Evolutionary conservation across 257 asterid genomes (phyloP).

Genomic region (Solanum appendiculatum): DNA sequence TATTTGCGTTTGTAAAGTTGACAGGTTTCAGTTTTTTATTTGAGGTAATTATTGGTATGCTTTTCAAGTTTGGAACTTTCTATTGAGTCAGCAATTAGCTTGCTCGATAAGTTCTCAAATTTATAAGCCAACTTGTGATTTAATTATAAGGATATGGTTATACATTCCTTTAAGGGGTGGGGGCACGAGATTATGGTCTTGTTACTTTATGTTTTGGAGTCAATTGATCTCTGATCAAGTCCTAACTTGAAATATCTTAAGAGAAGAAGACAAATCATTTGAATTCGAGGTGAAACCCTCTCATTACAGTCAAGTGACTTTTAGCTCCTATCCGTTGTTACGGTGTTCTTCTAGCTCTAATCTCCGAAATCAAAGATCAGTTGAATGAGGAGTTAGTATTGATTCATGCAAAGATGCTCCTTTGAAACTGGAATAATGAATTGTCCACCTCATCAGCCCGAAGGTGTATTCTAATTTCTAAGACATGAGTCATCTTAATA

Average conservation of each 20-base stretch:
- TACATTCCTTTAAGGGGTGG: neutral
- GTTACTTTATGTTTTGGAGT: neutral
- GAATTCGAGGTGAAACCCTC: neutral
- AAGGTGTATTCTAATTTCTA: neutral
- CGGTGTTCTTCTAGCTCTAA: neutral
- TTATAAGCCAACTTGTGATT: neutral
- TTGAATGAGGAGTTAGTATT: no score
- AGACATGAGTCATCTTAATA: neutral
- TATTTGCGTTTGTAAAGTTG: no score
- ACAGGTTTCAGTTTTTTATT: neutral
- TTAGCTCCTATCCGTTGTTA: neutral
- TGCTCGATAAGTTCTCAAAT: neutral
- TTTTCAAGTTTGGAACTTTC: neutral
- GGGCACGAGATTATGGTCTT: neutral
- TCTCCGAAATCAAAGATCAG: neutral
- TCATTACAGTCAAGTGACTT: neutral
- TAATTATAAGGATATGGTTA: neutral
- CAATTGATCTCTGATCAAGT: neutral
- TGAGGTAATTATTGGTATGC: neutral
- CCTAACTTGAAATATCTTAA: no score
- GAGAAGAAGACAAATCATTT: neutral
- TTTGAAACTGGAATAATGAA: no score
- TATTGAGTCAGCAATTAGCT: neutral
- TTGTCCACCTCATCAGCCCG: neutral
- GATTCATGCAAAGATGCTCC: neutral